Percentiles rank a stretch among this genome's conserved stretches.
Evolutionary conservation across 108 stramenopile species (phyloP).

Genomic region (Cyclotella baltica): DNA sequence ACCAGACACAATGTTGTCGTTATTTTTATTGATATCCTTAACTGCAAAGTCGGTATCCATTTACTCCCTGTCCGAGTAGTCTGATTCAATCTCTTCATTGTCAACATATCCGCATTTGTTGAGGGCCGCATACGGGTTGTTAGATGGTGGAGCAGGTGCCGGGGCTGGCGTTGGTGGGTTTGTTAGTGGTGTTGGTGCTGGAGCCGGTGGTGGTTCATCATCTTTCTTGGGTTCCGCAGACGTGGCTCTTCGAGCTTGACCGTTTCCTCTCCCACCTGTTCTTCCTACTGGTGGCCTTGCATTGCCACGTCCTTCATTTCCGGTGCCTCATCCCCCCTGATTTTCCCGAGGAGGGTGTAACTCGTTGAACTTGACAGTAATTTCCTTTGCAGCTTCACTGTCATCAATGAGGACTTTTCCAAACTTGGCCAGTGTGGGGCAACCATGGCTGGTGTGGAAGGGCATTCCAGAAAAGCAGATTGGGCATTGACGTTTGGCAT

Average conservation of each 20-base stretch:
- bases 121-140: not conserved
- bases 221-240: not conserved
- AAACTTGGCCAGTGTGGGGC: not conserved
- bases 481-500: not conserved
- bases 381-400: not conserved
- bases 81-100: not conserved
- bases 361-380: not conserved
- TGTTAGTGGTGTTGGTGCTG: no score
- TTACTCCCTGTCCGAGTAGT: not conserved
- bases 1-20: not conserved
- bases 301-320: not conserved
- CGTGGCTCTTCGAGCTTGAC: not conserved
- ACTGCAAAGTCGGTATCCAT: not conserved
- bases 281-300: no score
- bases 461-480: not conserved
- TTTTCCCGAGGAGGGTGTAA: not conserved
- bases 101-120: not conserved
- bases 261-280: not conserved
- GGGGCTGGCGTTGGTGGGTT: not conserved
- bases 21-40: not conserved
- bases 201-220: not conserved
- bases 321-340: not conserved
- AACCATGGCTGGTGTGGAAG: not conserved
- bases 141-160: not conserved
- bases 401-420: not conserved